phyloP scores from a whole-genome alignment of 257 asterid genomes.

The Solanum neorickii region DNA sequence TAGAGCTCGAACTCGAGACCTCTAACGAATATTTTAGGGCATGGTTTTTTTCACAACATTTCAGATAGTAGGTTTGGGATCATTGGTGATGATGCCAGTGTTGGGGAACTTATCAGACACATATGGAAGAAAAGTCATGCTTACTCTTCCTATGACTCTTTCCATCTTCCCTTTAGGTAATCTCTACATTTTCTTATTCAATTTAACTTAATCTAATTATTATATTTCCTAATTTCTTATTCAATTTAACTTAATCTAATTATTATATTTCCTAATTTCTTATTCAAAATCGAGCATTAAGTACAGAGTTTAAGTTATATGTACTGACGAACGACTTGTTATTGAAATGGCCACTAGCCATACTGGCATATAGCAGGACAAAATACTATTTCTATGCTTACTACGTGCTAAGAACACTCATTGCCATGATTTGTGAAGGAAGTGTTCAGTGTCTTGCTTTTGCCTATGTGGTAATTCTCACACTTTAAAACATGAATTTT shows the following conservation, averaged over 20 bases:
- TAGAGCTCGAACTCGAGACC: background rate
- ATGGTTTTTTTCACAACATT: background rate
- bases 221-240: background rate
- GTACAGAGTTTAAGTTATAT: background rate
- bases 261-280: background rate
- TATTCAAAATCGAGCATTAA: too few species aligned
- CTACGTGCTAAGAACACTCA: slow-evolving; percentile 48
- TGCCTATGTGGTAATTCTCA: slow-evolving; percentile 60
- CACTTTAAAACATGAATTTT: background rate
- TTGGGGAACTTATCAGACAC: slow-evolving; percentile 82
- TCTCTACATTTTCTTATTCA: background rate
- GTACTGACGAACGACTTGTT: background rate
- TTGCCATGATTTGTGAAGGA: slow-evolving; percentile 68
- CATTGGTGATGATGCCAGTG: slow-evolving; percentile 75
- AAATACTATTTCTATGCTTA: slow-evolving; percentile 54
- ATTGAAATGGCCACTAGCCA: slow-evolving; percentile 23
- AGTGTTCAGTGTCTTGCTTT: slow-evolving; percentile 78
- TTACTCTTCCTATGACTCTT: slow-evolving; percentile 70
- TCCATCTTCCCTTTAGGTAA: slow-evolving; percentile 62
- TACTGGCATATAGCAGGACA: slow-evolving; percentile 64
- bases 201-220: background rate
- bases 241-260: background rate
- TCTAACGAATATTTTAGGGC: background rate
- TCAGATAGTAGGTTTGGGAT: slow-evolving; percentile 82
- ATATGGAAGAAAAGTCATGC: slow-evolving; percentile 73